Conservation (phyloP, 176 grass and related monocot species). For the Chloris gayana region DNA sequence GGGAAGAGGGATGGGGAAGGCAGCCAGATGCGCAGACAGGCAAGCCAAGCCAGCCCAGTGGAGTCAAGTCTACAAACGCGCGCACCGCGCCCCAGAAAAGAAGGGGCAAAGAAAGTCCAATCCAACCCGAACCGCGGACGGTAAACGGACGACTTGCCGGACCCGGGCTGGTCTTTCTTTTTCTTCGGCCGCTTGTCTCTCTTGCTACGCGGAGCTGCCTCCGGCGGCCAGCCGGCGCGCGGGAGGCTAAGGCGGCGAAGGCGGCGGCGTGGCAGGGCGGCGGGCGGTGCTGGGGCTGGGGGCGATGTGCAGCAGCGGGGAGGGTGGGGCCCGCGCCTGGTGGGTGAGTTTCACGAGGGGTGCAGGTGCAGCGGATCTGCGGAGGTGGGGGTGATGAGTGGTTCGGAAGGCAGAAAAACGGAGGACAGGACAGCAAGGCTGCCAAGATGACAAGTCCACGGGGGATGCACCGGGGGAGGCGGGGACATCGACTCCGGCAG, state of each 20-base stretch:
- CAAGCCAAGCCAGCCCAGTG: slow-evolving; percentile 11
- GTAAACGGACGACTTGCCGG: not conserved
- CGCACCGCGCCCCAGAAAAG: not conserved
- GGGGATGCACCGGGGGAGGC: not conserved
- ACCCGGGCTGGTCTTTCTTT: slow-evolving; percentile 6
- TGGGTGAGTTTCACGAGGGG: not conserved
- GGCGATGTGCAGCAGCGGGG: not conserved
- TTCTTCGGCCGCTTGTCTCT: not conserved
- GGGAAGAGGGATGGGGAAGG: not conserved
- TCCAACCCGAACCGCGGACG: slow-evolving; percentile 18
- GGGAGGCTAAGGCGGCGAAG: too few relatives aligned
- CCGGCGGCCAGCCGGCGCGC: not conserved
- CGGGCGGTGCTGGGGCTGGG: not conserved
- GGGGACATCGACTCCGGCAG: not conserved
- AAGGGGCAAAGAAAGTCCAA: not conserved
- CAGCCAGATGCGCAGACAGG: slow-evolving; percentile 45
- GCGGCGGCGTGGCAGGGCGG: too few relatives aligned
- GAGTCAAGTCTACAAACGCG: slow-evolving; percentile 15
- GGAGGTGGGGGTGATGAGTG: too few relatives aligned
- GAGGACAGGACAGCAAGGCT: not conserved
- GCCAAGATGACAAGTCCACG: not conserved
- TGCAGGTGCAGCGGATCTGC: not conserved
- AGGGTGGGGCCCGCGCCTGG: not conserved
- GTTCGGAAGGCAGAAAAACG: not conserved
- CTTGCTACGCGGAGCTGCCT: not conserved